Evolutionary conservation across 768 basidiomycete species (phyloP).

Genomic region (Leccinum subtestaceum): DNA sequence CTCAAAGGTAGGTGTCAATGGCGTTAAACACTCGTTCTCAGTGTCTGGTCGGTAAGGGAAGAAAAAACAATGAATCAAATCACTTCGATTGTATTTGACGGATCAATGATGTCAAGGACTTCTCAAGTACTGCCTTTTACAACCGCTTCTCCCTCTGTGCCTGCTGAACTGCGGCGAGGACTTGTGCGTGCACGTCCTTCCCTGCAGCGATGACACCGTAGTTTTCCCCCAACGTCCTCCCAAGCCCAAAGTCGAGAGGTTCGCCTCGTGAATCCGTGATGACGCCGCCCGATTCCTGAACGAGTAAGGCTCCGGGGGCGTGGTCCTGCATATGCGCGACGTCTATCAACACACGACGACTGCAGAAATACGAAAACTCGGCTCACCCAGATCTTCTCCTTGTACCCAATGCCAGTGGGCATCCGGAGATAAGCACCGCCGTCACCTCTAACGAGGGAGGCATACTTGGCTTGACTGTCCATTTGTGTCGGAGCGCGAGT

Average conservation of each 20-base stretch:
- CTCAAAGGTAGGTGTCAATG: too few relatives aligned
- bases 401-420: conserved; percentile 75
- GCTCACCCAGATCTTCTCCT: conserved; percentile 94
- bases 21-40: too few relatives aligned
- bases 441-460: conserved; percentile 80
- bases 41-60: background rate
- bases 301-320: conserved; percentile 79
- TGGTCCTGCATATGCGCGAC: conserved; percentile 63
- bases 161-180: conserved; percentile 72
- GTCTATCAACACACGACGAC: too few relatives aligned
- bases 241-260: conserved; percentile 81
- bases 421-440: conserved; percentile 80
- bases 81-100: background rate
- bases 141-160: conserved; percentile 39
- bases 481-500: conserved; percentile 69
- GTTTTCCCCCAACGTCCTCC: conserved; percentile 82
- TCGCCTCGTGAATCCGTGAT: conserved; percentile 81
- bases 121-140: background rate
- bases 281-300: conserved; percentile 85
- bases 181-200: conserved; percentile 61
- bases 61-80: background rate
- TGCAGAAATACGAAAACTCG: too few relatives aligned
- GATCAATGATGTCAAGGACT: too few relatives aligned
- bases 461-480: conserved; percentile 98
- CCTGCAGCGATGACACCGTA: conserved; percentile 85